Evolutionary conservation across 805 yeast species (phyloP).

Genomic region (Candida succiphila): DNA sequence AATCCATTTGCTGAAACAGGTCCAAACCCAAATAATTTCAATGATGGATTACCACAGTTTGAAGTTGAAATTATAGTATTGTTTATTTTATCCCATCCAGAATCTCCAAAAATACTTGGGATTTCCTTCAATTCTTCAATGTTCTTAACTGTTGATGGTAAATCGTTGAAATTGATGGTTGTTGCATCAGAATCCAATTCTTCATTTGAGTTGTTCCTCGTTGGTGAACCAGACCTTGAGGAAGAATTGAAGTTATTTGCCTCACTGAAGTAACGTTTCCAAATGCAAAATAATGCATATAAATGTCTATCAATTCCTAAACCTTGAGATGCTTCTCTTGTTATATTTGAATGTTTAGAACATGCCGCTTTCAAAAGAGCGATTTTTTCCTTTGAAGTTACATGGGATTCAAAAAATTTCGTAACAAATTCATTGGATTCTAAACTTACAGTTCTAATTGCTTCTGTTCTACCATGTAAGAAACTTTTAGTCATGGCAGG

Average conservation of each 20-base stretch:
- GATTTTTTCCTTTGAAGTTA: conserved; percentile 49
- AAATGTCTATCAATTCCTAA: conserved; percentile 89
- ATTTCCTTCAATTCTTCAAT: conserved; percentile 26
- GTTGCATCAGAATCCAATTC: conserved; percentile 21
- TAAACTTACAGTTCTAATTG: conserved; percentile 73
- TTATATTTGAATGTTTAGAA: conserved; percentile 52
- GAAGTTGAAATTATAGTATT: conserved; percentile 74
- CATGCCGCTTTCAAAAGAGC: conserved; percentile 61
- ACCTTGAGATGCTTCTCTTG: conserved; percentile 63
- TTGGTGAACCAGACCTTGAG: conserved; percentile 5
- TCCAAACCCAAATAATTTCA: conserved; percentile 82
- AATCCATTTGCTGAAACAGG: conserved; percentile 87
- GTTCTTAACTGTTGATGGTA: conserved; percentile 10
- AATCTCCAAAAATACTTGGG: conserved; percentile 74
- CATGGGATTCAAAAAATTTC: conserved; percentile 63
- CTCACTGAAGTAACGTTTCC: conserved; percentile 53
- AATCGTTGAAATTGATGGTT: conserved; percentile 19
- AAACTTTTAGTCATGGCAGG: conserved; percentile 92
- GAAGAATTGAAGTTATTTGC: conserved; percentile 7
- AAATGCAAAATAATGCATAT: conserved; percentile 78
- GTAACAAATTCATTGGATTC: conserved; percentile 78
- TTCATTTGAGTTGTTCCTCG: conserved; percentile 16
- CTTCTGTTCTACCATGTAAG: conserved; percentile 89
- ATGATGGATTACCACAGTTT: conserved; percentile 88
- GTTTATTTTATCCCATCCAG: conserved; percentile 81